Conservation (phyloP, 2,329 filamentous ascomycete species). For the Epichloe hybrida region DNA sequence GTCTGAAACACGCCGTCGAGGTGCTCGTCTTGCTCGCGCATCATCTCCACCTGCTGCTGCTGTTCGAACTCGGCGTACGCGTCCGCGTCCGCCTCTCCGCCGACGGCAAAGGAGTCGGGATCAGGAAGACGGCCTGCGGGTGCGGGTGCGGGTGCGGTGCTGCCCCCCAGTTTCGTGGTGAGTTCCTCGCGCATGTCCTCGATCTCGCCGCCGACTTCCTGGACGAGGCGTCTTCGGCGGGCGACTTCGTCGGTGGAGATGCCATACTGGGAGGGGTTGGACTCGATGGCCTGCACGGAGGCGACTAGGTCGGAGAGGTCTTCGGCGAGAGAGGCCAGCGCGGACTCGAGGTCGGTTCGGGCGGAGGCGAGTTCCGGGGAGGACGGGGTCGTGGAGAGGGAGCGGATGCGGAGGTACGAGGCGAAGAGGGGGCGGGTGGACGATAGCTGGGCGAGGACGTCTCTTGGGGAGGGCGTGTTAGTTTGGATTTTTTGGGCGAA, state of each 20-base stretch:
- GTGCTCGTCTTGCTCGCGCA: slow-evolving; percentile 88
- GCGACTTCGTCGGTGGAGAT: slow-evolving; percentile 71
- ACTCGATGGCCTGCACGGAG: slow-evolving; percentile 76
- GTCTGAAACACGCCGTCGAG: slow-evolving; percentile 87
- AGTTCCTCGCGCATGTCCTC: slow-evolving; percentile 82
- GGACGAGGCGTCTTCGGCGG: slow-evolving; percentile 67
- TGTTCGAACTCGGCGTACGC: slow-evolving; percentile 77
- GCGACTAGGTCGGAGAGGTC: slow-evolving; percentile 83
- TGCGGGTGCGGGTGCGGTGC: slow-evolving; percentile 12
- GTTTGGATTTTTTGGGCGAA: neutral
- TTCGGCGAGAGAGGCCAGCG: slow-evolving; percentile 57
- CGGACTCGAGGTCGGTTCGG: slow-evolving; percentile 50
- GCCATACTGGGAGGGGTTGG: slow-evolving; percentile 76
- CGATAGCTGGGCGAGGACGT: slow-evolving; percentile 73
- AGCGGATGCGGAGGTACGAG: slow-evolving; percentile 91
- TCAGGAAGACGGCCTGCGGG: slow-evolving; percentile 32
- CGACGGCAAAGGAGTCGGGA: slow-evolving; percentile 44
- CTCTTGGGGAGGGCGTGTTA: slow-evolving; percentile 36
- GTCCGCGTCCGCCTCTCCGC: slow-evolving; percentile 45
- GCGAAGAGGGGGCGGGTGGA: slow-evolving; percentile 77
- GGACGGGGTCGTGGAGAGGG: slow-evolving; percentile 54
- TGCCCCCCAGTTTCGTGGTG: slow-evolving; percentile 38
- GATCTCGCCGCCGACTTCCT: slow-evolving; percentile 79
- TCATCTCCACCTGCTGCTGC: slow-evolving; percentile 78
- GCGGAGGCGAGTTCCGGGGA: slow-evolving; percentile 80